phyloP scores from a whole-genome alignment of 108 stramenopile species.

The Skeletonema marinoi region DNA sequence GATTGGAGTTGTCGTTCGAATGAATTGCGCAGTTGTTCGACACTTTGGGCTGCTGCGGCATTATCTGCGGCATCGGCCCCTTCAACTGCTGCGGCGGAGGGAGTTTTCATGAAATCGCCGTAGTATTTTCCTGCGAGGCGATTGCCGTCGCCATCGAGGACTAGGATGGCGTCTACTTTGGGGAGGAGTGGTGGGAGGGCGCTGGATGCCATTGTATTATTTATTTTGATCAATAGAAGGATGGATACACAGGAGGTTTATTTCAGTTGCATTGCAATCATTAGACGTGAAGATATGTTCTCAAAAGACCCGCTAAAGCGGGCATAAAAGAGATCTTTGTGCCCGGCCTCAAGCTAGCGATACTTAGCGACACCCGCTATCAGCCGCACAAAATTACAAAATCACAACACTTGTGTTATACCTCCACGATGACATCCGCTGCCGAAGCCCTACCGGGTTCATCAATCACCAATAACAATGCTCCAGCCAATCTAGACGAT shows the following conservation, averaged over 20 bases:
- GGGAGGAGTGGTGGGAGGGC: constrained; percentile 80
- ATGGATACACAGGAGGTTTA: not conserved
- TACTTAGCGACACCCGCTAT: too few species aligned
- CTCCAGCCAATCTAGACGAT: constrained; percentile 40
- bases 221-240: not conserved
- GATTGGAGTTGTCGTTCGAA: constrained; percentile 81
- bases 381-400: too few species aligned
- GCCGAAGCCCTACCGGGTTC: not conserved
- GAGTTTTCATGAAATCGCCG: constrained; percentile 67
- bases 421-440: not conserved
- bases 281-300: not conserved
- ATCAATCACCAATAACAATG: not conserved
- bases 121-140: constrained; percentile 90
- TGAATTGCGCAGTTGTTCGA: constrained; percentile 59
- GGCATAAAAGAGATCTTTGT: too few species aligned
- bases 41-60: constrained; percentile 22
- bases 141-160: constrained; percentile 83
- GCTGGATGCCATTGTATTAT: not conserved
- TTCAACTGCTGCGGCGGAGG: constrained; percentile 1
- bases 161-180: constrained; percentile 86
- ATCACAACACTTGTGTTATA: too few species aligned
- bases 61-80: constrained; percentile 35
- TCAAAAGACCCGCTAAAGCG: not conserved
- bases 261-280: not conserved
- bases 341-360: not conserved